phyloP scores from a whole-genome alignment of 1,284 basidiomycete species.

The Porodaedalea pini region DNA sequence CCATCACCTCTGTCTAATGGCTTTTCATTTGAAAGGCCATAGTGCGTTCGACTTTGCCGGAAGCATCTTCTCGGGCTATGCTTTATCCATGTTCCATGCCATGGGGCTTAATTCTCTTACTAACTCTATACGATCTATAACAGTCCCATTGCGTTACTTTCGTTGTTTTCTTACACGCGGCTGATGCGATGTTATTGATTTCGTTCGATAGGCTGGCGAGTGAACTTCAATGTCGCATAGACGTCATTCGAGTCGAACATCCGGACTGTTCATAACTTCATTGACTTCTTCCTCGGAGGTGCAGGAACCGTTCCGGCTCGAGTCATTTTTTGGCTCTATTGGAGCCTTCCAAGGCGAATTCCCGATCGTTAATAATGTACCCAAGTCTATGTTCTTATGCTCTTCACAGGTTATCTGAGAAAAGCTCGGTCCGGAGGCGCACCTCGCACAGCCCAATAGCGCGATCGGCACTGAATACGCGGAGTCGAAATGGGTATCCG shows the following conservation, averaged over 20 bases:
- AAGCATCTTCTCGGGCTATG: constrained; percentile 7
- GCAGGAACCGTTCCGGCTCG: constrained; percentile 18
- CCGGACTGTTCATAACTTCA: constrained; percentile 35
- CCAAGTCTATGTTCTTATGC: not conserved
- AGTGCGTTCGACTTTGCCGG: constrained; percentile 11
- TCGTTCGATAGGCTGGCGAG: constrained; percentile 39
- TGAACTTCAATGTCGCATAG: constrained; percentile 40
- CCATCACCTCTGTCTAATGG: not conserved
- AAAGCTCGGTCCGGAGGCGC: not conserved
- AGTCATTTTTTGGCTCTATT: constrained; percentile 23
- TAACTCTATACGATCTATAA: too few species aligned
- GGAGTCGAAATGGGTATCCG: constrained; percentile 58
- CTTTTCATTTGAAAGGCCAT: not conserved
- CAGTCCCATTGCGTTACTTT: too few species aligned
- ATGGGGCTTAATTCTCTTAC: constrained; percentile 7
- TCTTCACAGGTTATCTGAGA: not conserved
- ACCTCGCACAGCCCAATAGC: not conserved
- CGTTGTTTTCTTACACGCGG: too few species aligned
- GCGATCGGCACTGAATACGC: constrained; percentile 43
- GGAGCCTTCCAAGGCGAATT: not conserved
- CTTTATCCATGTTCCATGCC: constrained; percentile 19
- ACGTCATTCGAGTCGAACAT: constrained; percentile 36
- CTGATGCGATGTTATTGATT: not conserved
- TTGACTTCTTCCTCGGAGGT: too few species aligned
- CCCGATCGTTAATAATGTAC: not conserved